Base-by-base conservation (phyloP, 805 yeast genomes). In the Ogataea corticis region DNA sequence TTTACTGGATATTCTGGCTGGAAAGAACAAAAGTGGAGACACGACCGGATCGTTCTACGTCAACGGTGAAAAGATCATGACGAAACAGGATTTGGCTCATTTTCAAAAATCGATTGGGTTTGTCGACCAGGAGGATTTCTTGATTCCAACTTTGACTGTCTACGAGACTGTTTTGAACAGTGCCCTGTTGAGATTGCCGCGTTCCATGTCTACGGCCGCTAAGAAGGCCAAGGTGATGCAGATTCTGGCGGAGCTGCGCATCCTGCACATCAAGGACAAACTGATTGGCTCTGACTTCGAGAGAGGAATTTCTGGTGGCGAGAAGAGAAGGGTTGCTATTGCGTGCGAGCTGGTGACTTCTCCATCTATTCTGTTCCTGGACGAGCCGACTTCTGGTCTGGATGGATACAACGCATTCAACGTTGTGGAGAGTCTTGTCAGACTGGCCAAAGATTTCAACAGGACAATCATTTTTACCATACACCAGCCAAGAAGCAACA, bases 401-500 rank as follows among this genome's bases (percentile, higher is more conserved):
- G 99, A 94, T 64, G 83, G 97, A 7, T 92, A 80, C 62, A 92
- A 91, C 67, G 98, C 99, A 0, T 82, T 80, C 59, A 89, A 91
- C 56, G 99, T 94, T 7, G 75, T 94, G 35, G 97, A 90, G 49
- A 78, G 89, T 49, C 73, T 94, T 36, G 92, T 87, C 2, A 77
- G 85, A 46, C 73, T 94, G 46, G 88, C 97, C 0, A 75, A 82
- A 46, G 85, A 82, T 56, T 87, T 83, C 64, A 83, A 86, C 49
- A 81, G 98, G 61, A 92, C 99, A 0, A 82, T 94, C 39, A 80
- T 94, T 2, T 85, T 94, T 62, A 89, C 99, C 0, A 94, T 94
- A 53, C 99, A 94, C 68, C 99, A 94, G 63, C 99, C 99, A 10
- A 77, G 99, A 59, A 87, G 97, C 46, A 94, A 94, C 60, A 92